phyloP scores from a whole-genome alignment of 768 basidiomycete species.

The Lentinula edodes region DNA sequence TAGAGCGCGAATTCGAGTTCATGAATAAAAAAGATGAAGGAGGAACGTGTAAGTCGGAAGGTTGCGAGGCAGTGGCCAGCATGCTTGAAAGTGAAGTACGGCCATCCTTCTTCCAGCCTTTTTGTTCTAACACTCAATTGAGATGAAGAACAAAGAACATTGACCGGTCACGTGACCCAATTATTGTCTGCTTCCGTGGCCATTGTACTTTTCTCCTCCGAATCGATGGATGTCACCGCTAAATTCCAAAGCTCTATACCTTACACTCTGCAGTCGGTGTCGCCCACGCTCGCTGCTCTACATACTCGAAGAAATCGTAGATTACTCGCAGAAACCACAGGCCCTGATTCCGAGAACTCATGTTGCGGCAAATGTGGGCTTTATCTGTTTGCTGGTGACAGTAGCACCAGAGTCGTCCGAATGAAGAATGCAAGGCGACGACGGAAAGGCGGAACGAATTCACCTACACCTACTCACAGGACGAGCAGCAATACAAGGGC shows the following conservation, averaged over 20 bases:
- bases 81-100: conserved; percentile 16
- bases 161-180: background rate
- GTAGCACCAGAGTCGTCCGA: conserved; percentile 29
- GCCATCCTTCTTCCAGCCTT: conserved; percentile 7
- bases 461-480: conserved; percentile 7
- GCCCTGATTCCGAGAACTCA: conserved; percentile 14
- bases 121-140: background rate
- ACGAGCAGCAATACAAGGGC: conserved; percentile 6
- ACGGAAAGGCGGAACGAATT: background rate
- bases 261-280: conserved; percentile 40
- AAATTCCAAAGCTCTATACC: conserved; percentile 44
- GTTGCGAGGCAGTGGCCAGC: conserved; percentile 17
- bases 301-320: conserved; percentile 40
- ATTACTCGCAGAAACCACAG: conserved; percentile 14
- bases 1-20: conserved; percentile 9
- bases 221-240: background rate
- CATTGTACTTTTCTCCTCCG: background rate
- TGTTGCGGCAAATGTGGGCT: conserved; percentile 52
- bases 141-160: background rate
- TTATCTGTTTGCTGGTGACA: conserved; percentile 36
- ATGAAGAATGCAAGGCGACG: conserved; percentile 11
- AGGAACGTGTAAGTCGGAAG: conserved; percentile 16
- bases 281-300: conserved; percentile 57
- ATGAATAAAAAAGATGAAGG: conserved; percentile 16
- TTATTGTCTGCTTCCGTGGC: background rate